Evolutionary conservation across 768 basidiomycete genomes (phyloP).

Genomic region (Infundibulicybe gibba): DNA sequence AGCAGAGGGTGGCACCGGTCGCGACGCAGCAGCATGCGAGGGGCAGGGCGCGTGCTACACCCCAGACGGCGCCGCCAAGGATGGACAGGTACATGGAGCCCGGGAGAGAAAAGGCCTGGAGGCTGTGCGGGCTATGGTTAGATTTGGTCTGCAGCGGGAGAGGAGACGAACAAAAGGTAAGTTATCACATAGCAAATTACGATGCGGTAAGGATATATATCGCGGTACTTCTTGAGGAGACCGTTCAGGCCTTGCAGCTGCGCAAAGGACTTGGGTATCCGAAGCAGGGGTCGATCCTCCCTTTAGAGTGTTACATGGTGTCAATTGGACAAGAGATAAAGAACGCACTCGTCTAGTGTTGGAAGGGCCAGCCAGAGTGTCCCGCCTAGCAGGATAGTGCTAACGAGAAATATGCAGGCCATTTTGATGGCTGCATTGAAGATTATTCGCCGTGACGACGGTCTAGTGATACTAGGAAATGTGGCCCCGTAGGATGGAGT

Average conservation of each 20-base stretch:
- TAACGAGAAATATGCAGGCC: constrained; percentile 69
- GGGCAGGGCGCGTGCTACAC: constrained; percentile 78
- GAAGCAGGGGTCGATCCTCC: constrained; percentile 70
- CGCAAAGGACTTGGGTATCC: constrained; percentile 84
- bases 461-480: constrained; percentile 33
- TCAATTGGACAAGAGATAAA: constrained; percentile 3
- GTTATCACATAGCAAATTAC: constrained; percentile 84
- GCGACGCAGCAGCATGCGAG: constrained; percentile 93
- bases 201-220: constrained; percentile 83
- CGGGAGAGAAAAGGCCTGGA: constrained; percentile 95
- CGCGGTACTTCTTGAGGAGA: constrained; percentile 88
- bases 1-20: constrained; percentile 87
- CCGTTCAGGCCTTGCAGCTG: constrained; percentile 83
- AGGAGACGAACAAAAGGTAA: constrained; percentile 80
- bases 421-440: constrained; percentile 84
- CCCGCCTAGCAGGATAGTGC: constrained; percentile 67
- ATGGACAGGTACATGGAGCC: constrained; percentile 99
- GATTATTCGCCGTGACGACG: constrained; percentile 56
- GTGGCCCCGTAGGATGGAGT: constrained; percentile 54
- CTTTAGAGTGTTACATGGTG: constrained; percentile 31
- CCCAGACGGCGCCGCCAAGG: constrained; percentile 94
- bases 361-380: constrained; percentile 83
- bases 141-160: constrained; percentile 3
- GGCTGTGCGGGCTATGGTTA: constrained; percentile 36
- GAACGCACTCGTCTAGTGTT: constrained; percentile 68